Base-by-base conservation (phyloP, 163 green algal genomes). In the Coccomyxa subellipsoidea region DNA sequence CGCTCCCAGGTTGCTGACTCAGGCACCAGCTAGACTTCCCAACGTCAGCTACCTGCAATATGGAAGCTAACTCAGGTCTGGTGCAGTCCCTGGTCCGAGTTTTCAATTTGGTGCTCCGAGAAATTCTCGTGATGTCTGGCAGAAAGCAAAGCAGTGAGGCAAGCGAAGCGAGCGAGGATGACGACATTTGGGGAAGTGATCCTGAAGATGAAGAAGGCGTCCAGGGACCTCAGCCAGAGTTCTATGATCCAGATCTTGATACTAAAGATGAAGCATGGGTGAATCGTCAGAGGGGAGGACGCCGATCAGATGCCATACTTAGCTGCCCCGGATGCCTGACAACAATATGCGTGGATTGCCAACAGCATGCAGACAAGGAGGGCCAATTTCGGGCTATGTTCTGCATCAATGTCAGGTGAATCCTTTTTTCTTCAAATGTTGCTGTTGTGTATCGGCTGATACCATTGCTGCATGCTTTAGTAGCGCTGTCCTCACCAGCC, bases 321-420 rank as follows among this genome's bases (percentile, higher is more conserved):
- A 94, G 85, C 85, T 97, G 93, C 83, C 93, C 93, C 6, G 88
- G 86, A 34, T 97, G 93, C 85, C 90, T 97, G 80, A 94, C 91
- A 15, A 95, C 90, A 2, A 54, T 96, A 0, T 96, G 91, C 83
- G 81, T 96, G 6, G 92, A 97, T 79, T 97, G 93, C 84, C 93
- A 97, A 83, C 88, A 90, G 80, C 94, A 96, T 70, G 86, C 81
- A 12, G 71, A 85, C 53, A 85, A 86, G 31, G 76, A 89, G 3
- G 77, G 87, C 40, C 91, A 95, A 79, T 97, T 91, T 79, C 84
- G 93, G 0, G 93, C 93, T 38, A 95, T 97, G 92, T 95, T 97
- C 79, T 92, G 94, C 21, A 91, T 88, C 80, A 96, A 96, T 82
- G 94, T 89, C 84, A 81, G 76, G 79, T 89, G 88, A 40, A 82